Evolutionary conservation across 192 early-diverging fungal species (phyloP).

Genomic region (Tieghemiomyces parasiticus): DNA sequence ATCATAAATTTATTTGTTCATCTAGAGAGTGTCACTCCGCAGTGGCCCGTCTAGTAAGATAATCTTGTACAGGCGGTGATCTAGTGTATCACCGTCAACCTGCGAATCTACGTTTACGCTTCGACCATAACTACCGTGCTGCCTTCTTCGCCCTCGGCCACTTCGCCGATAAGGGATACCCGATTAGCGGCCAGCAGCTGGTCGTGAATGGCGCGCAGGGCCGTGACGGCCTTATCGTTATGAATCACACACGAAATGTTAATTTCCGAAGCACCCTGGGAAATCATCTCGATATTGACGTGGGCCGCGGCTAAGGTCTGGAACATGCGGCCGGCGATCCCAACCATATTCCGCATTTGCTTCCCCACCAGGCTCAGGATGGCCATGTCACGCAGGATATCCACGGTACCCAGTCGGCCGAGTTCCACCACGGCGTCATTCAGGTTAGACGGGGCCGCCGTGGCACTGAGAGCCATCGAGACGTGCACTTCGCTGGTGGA

Average conservation of each 20-base stretch:
- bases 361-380: constrained; percentile 93
- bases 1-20: too few species aligned
- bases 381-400: constrained; percentile 76
- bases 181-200: constrained; percentile 28
- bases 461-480: constrained; percentile 59
- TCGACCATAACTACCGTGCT: too few species aligned
- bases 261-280: constrained; percentile 95
- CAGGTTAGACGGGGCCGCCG: constrained; percentile 63
- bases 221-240: constrained; percentile 45
- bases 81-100: too few species aligned
- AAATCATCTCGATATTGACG: constrained; percentile 99
- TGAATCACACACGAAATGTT: constrained; percentile 97
- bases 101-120: too few species aligned
- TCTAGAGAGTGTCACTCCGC: too few species aligned
- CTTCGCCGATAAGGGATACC: constrained; percentile 1
- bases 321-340: constrained; percentile 90
- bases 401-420: constrained; percentile 62
- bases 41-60: too few species aligned
- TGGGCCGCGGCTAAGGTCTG: constrained; percentile 64
- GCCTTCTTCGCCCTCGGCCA: too few species aligned
- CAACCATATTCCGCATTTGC: constrained; percentile 97
- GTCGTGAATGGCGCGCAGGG: constrained; percentile 81
- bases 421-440: constrained; percentile 67
- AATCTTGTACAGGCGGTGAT: too few species aligned
- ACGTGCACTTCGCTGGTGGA: constrained; percentile 89